Evolutionary conservation across 495 filamentous ascomycete genomes (phyloP).

Genomic region (Glarea lozoyensis): DNA sequence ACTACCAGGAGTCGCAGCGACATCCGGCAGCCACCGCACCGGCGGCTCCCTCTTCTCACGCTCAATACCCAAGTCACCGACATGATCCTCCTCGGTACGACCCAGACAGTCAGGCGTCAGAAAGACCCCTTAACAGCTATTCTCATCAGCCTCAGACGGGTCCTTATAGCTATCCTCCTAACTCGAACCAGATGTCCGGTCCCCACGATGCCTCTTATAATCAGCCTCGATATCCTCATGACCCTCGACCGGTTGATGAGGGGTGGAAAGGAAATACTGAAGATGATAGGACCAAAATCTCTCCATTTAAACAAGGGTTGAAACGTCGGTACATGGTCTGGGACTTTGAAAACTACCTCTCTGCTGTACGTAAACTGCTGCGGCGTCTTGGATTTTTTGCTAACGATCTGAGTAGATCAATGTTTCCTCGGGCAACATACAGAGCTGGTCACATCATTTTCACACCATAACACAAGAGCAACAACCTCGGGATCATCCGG

Average conservation of each 20-base stretch:
- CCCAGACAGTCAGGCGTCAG: slow-evolving; percentile 13
- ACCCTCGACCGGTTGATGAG: slow-evolving; percentile 5
- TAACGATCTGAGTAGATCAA: slow-evolving; percentile 15
- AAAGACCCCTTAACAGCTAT: slow-evolving; percentile 15
- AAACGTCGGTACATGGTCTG: slow-evolving; percentile 19
- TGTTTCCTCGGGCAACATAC: slow-evolving; percentile 2
- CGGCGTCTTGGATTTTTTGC: not conserved
- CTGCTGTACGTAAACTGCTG: slow-evolving; percentile 9
- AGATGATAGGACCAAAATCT: slow-evolving; percentile 2
- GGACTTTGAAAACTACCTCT: slow-evolving; percentile 19
- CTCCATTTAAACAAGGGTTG: slow-evolving; percentile 12
- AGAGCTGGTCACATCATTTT: slow-evolving; percentile 15
- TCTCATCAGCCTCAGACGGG: slow-evolving; percentile 8
- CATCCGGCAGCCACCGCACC: slow-evolving; percentile 8
- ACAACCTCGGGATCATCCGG: slow-evolving; percentile 9
- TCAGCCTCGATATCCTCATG: slow-evolving; percentile 13
- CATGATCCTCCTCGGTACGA: slow-evolving; percentile 17
- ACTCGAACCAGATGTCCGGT: slow-evolving; percentile 1
- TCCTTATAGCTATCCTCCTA: slow-evolving; percentile 7
- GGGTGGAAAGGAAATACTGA: slow-evolving; percentile 11
- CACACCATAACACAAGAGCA: slow-evolving; percentile 17
- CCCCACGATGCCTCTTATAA: slow-evolving; percentile 6
- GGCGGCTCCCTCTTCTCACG: slow-evolving; percentile 10
- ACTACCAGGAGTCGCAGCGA: slow-evolving; percentile 5
- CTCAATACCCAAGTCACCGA: slow-evolving; percentile 9